phyloP scores from a whole-genome alignment of 2,329 filamentous ascomycete genomes.

The Myriosclerotinia curreyana region DNA sequence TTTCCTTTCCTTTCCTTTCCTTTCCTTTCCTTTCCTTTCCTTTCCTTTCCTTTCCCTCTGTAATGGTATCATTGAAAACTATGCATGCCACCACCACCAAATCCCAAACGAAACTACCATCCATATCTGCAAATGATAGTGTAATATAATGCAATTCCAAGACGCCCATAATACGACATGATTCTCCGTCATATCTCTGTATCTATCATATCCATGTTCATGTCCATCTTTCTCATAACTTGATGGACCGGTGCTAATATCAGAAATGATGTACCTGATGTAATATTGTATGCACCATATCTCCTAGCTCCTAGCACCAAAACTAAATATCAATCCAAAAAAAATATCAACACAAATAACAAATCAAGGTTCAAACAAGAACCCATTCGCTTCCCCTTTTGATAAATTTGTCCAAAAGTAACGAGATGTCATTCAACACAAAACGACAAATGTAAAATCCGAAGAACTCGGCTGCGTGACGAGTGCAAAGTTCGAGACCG shows the following conservation, averaged over 20 bases:
- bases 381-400: conserved; percentile 98
- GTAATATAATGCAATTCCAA: neutral
- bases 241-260: neutral
- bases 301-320: neutral
- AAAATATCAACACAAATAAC: conserved; percentile 2
- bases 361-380: conserved; percentile 40
- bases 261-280: neutral
- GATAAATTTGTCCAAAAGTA: conserved; percentile 93
- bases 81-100: conserved; percentile 9
- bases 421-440: conserved; percentile 76
- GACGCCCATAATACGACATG: conserved; percentile 4
- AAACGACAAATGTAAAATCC: conserved; percentile 96
- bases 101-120: conserved; percentile 3
- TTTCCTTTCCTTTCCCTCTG: neutral
- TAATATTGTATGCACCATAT: neutral
- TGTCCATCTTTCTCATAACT: neutral
- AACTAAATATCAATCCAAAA: conserved; percentile 12
- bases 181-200: neutral
- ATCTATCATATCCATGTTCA: neutral
- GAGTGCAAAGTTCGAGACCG: conserved; percentile 86
- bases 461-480: conserved; percentile 96
- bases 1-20: neutral
- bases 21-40: neutral
- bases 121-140: neutral
- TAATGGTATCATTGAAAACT: conserved; percentile 11